Percentiles rank a stretch among this genome's conserved stretches.
Evolutionary conservation across 106 monocot genomes (phyloP).

Genomic region (Vanilla planifolia): DNA sequence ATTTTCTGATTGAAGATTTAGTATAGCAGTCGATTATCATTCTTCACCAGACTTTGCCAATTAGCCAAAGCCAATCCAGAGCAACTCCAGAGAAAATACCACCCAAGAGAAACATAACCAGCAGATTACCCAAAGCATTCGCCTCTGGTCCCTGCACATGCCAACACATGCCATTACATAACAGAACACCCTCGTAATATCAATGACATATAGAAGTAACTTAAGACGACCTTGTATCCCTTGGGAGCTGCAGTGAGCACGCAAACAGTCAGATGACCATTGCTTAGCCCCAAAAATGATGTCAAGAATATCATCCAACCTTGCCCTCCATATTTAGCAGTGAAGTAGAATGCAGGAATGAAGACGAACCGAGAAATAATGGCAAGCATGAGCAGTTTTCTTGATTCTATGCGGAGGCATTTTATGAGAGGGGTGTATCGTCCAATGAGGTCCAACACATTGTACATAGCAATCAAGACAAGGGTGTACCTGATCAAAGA

Average conservation of each 20-base stretch:
- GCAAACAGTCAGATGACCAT: conserved; percentile 79
- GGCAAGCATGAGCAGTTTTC: conserved; percentile 37
- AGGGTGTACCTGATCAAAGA: conserved; percentile 63
- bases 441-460: conserved; percentile 74
- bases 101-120: conserved; percentile 16
- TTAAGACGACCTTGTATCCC: conserved; percentile 82
- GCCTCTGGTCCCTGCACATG: conserved; percentile 16
- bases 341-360: conserved; percentile 89
- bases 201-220: too few relatives aligned
- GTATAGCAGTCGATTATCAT: too few relatives aligned
- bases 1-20: too few relatives aligned
- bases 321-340: conserved; percentile 66
- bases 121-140: conserved; percentile 18
- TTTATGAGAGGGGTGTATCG: conserved; percentile 55
- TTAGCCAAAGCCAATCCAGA: conserved; percentile 22
- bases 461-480: conserved; percentile 78
- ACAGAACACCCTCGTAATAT: too few relatives aligned
- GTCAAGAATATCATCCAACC: conserved; percentile 83
- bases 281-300: conserved; percentile 61
- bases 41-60: conserved; percentile 23
- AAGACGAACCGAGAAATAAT: conserved; percentile 53
- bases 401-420: conserved; percentile 37
- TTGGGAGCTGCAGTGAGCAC: conserved; percentile 58
- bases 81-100: conserved; percentile 16
- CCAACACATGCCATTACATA: too few relatives aligned